Evolutionary conservation across 1,139 yeast genomes (phyloP), one percentile per base, ranked within the genome.

Genomic region (Candida sanyaensis): DNA sequence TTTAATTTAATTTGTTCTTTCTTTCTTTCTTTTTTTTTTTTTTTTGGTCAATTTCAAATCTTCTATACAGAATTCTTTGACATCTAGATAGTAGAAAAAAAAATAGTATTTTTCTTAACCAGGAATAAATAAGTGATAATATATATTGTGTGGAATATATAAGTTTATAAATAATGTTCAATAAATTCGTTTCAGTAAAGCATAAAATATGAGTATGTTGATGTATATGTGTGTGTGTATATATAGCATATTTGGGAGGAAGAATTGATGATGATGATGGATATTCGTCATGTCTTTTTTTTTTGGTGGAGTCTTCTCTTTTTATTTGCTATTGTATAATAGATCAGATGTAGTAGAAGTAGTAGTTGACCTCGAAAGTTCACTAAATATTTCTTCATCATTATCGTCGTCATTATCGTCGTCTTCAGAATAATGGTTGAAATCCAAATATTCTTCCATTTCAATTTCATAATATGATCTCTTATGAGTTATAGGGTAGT

Each of bases 391-490:
- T 11, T 37, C 41, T 27, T 37, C 41, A 21, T 37, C 40, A 13
- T 37, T 27, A 10, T 37, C 32, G 23, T 37, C 41, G 13, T 37
- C 32, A 24, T 37, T 13, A 27, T 37, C 41, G 23, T 37, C 23
- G 30, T 37, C 41, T 27, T 37, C 41, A 4, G 31, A 28, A 13
- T 27, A 27, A 37, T 37, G 41, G 32, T 37, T 28, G 26, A 37
- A 37, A 11, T 37, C 23, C 12, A 37, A 28, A 13, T 12, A 37
- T 28, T 37, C 41, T 28, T 37, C 41, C 41, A 37, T 37, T 28
- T 37, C 41, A 28, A 37, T 26, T 24, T 36, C 39, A 11, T 36
- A 36, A 37, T 37, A 37, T 27, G 41, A 27, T 37, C 41, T 27
- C 32, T 37, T 37, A 17, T 37, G 41, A 9, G 41, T 27, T 24